Percentiles rank a stretch among this genome's conserved stretches.
phyloP scores from a whole-genome alignment of 805 yeast species.

The Wickerhamiella australiensis region DNA sequence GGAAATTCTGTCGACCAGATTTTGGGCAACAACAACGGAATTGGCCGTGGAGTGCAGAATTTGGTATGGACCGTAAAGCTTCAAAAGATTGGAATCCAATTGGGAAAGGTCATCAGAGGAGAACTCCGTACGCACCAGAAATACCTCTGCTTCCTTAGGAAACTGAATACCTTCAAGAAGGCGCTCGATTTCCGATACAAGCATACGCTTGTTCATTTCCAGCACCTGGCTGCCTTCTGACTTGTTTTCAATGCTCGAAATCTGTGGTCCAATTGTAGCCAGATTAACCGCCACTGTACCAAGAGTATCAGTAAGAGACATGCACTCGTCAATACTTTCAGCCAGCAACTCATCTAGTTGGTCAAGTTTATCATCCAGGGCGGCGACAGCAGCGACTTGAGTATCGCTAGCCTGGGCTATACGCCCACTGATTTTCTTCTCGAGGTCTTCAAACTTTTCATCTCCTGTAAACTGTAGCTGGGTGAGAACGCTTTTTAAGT shows the following conservation, averaged over 20 bases:
- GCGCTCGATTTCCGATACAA: conserved; percentile 58
- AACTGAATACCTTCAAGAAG: conserved; percentile 60
- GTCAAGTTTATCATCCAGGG: conserved; percentile 36
- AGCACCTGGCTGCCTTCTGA: conserved; percentile 75
- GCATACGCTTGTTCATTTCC: conserved; percentile 64
- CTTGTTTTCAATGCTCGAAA: conserved; percentile 57
- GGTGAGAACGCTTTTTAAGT: conserved; percentile 53
- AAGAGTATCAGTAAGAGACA: conserved; percentile 41
- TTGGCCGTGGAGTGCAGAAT: conserved; percentile 17
- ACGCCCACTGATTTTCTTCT: conserved; percentile 46
- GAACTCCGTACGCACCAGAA: conserved; percentile 28
- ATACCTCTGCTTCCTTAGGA: conserved; percentile 35
- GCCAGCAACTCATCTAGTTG: conserved; percentile 34
- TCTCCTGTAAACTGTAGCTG: conserved; percentile 73
- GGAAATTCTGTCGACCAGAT: conserved; percentile 51
- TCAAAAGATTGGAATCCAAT: conserved; percentile 48
- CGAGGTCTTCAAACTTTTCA: conserved; percentile 42
- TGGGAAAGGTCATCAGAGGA: conserved; percentile 33
- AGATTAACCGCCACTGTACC: conserved; percentile 49
- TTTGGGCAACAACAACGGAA: conserved; percentile 55
- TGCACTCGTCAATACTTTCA: conserved; percentile 41
- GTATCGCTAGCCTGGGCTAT: conserved; percentile 50
- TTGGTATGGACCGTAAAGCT: conserved; percentile 47
- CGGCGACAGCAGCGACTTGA: conserved; percentile 45
- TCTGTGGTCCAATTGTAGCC: conserved; percentile 52